Evolutionary conservation across 208 protist species (phyloP), one percentile per base, ranked within the genome.

Genomic region (Crithidia bombi): DNA sequence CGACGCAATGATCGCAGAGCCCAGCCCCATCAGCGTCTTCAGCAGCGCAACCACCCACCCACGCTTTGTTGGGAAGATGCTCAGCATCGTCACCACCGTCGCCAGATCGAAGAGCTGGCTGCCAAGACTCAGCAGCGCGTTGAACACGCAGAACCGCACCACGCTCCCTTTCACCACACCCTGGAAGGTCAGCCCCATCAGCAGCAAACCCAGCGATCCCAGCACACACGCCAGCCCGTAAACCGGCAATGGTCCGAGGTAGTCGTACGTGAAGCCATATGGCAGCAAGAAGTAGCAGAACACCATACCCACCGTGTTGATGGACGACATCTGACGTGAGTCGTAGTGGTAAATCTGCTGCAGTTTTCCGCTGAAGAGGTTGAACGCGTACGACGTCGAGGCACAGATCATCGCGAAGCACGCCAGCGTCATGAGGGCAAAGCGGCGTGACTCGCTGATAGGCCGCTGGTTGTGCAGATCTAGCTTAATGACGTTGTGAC

Each of bases 21-120:
- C 87, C 21, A 93, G 81, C 11, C 87, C 87, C 51, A 77, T 82
- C 59, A 89, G 57, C n/a, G 82, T 87, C 70, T 93, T 93, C 49
- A 89, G 73, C 23, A 93, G 46, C 17, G 83, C 87, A 2, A 86
- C 58, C 12, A 89, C 87, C 57, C 65, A 67, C n/a, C 84, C 87
- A 10, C 62, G 44, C 14, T 69, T 39, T 14, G 75, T 81, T 11
- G 87, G 87, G 65, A 93, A 93, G 57, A 78, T 61, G 43, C 61
- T 82, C n/a, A 91, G 50, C 64, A 87, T 46, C 35, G 83, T 86
- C 69, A 89, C 72, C 11, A 81, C 47, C 23, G 66, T 61, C 23
- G 59, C 79, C 2, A 90, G 64, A 39, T 93, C 87, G 56, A 90
- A 86, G 41, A 85, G 76, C 44, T 77, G 46, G 14, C 61, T 71